Conservation (phyloP, 495 filamentous ascomycete species). For the Penicillium waksmanii region DNA sequence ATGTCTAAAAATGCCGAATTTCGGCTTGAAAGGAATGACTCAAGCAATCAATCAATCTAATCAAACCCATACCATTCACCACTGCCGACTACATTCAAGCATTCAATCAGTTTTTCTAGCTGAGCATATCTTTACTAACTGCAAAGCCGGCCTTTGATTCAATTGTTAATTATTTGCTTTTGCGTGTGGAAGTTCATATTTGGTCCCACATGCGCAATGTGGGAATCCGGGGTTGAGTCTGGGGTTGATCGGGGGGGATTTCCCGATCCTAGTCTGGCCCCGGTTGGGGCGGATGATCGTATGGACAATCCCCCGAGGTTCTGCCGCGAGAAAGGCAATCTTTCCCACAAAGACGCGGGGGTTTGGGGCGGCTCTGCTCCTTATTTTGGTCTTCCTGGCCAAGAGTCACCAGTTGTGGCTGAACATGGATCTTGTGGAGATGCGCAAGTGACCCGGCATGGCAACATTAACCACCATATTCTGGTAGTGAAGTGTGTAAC, state of each 20-base stretch:
- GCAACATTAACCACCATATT: neutral
- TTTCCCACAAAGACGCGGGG: neutral
- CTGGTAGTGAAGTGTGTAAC: neutral
- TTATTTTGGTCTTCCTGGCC: neutral
- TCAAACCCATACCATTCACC: no score
- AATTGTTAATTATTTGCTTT: neutral
- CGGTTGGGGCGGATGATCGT: neutral
- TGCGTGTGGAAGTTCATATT: neutral
- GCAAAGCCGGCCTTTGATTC: no score
- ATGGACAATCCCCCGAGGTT: constrained; percentile 10
- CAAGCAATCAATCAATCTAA: neutral
- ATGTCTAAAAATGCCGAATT: neutral
- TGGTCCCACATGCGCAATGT: neutral
- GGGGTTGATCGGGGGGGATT: constrained; percentile 2
- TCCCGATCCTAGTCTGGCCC: neutral
- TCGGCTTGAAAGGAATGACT: neutral
- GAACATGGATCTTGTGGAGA: neutral
- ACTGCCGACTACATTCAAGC: neutral
- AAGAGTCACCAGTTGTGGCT: neutral
- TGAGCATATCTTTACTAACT: no score
- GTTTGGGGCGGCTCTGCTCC: neutral
- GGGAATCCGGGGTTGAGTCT: constrained; percentile 5
- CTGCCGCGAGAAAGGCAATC: constrained; percentile 7
- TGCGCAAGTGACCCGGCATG: neutral
- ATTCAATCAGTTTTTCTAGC: neutral